These are phyloP conservation scores for Apodospora peruviana DNA, from an alignment of 495 filamentous ascomycete genomes.

Conservation along the genomic window DNA sequence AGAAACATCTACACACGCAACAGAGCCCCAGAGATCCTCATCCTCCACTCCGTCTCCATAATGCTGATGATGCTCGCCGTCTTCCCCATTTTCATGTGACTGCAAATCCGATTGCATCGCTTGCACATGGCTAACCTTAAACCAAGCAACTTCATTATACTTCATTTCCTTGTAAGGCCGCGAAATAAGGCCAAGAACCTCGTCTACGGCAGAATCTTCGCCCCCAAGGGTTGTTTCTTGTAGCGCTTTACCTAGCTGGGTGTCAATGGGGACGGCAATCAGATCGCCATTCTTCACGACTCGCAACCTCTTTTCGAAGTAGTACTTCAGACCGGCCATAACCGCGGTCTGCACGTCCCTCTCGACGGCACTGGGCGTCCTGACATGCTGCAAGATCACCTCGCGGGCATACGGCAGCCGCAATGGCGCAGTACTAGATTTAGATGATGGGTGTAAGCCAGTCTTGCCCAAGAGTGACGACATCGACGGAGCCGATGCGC, in stretches of 20 bases:
- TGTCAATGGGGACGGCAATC: slow-evolving; percentile 80
- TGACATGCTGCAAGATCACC: slow-evolving; percentile 82
- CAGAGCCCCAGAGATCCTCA: slow-evolving; percentile 73
- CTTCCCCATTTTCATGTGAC: not conserved
- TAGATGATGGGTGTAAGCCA: slow-evolving; percentile 9
- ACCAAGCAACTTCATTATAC: slow-evolving; percentile 76
- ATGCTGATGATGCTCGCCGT: not conserved
- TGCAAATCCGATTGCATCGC: slow-evolving; percentile 49
- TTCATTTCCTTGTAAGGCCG: slow-evolving; percentile 25
- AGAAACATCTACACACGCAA: slow-evolving; percentile 73
- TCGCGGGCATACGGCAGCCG: slow-evolving; percentile 83
- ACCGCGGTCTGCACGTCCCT: slow-evolving; percentile 74
- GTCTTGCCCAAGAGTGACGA: not conserved
- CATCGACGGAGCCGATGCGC: slow-evolving; percentile 21
- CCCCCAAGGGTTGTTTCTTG: slow-evolving; percentile 52
- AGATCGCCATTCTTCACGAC: slow-evolving; percentile 81
- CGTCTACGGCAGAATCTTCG: slow-evolving; percentile 62
- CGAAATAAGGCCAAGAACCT: slow-evolving; percentile 45
- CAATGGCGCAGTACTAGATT: slow-evolving; percentile 48
- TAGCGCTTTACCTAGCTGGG: slow-evolving; percentile 67
- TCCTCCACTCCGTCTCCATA: slow-evolving; percentile 40
- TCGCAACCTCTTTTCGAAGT: slow-evolving; percentile 74
- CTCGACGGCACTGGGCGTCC: slow-evolving; percentile 82
- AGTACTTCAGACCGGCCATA: slow-evolving; percentile 74
- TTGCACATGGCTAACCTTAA: slow-evolving; percentile 70